Percentiles rank a stretch among this genome's conserved stretches.
phyloP scores from a whole-genome alignment of 768 basidiomycete genomes.

The Collybiopsis confluens region DNA sequence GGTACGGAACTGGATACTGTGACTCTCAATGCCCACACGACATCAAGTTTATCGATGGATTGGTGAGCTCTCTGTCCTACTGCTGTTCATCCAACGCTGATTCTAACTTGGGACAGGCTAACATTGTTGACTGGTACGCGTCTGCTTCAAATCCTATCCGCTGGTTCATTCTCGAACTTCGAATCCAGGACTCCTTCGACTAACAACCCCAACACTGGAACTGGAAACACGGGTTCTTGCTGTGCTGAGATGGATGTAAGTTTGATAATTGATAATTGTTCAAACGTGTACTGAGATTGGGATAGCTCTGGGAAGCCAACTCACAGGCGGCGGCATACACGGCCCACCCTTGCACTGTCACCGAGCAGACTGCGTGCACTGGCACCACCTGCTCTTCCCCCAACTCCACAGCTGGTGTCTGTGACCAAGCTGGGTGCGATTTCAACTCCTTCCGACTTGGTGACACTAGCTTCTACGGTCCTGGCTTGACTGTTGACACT shows the following conservation, averaged over 20 bases:
- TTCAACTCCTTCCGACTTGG: conserved; percentile 47
- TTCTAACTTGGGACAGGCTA: conserved; percentile 20
- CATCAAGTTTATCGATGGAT: conserved; percentile 60
- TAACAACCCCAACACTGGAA: conserved; percentile 30
- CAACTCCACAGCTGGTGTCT: conserved; percentile 27
- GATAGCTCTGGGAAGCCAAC: conserved; percentile 34
- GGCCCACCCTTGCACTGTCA: conserved; percentile 35
- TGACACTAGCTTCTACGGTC: conserved; percentile 34
- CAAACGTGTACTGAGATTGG: not conserved
- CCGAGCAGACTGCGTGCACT: conserved; percentile 30
- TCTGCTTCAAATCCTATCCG: not conserved
- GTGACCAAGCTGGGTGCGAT: conserved; percentile 42
- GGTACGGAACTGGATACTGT: conserved; percentile 62
- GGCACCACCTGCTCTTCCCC: conserved; percentile 25
- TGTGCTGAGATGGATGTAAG: conserved; percentile 34
- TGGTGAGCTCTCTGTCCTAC: conserved; percentile 28
- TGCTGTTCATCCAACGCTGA: not conserved
- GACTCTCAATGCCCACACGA: conserved; percentile 61
- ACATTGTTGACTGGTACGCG: conserved; percentile 34
- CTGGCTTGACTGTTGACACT: conserved; percentile 36
- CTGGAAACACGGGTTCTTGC: conserved; percentile 31
- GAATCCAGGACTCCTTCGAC: conserved; percentile 12
- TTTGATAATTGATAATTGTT: not conserved
- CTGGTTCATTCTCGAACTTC: too few species aligned
- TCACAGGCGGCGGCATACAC: conserved; percentile 33